Evolutionary conservation across 768 basidiomycete species (phyloP).

Genomic region (Lactarius sp.): DNA sequence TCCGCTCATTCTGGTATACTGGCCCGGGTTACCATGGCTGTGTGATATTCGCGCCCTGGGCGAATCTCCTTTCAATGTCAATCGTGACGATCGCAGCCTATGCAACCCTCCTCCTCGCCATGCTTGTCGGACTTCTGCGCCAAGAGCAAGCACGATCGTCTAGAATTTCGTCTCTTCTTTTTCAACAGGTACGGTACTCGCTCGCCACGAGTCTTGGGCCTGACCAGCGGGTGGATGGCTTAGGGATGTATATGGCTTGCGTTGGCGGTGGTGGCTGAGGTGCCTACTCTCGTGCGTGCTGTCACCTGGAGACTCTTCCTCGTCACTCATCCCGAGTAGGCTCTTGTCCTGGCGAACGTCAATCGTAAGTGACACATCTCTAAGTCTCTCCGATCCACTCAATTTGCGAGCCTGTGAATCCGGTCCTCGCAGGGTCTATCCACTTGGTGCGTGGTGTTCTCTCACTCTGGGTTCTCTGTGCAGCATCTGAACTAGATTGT

Average conservation of each 20-base stretch:
- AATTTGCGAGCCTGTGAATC: no score
- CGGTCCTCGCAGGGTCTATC: background rate
- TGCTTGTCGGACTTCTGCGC: slow-evolving; percentile 6
- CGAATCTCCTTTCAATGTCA: slow-evolving; percentile 7
- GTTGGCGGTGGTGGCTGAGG: slow-evolving; percentile 8
- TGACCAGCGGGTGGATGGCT: background rate
- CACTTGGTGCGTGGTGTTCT: slow-evolving; percentile 1
- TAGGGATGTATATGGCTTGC: slow-evolving; percentile 20
- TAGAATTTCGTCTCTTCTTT: slow-evolving; percentile 2
- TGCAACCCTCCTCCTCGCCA: slow-evolving; percentile 4
- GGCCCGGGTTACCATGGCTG: background rate
- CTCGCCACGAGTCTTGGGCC: no score
- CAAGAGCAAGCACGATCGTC: background rate
- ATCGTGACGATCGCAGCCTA: slow-evolving; percentile 3
- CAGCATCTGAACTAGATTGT: background rate
- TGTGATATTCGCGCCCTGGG: background rate
- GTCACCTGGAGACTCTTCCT: background rate
- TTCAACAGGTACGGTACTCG: background rate
- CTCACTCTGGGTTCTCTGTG: background rate
- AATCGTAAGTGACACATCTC: background rate
- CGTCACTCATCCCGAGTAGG: background rate
- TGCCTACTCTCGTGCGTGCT: slow-evolving; percentile 6
- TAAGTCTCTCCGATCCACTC: no score
- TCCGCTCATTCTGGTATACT: background rate
- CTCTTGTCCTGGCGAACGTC: background rate